Base-by-base conservation (phyloP, 1,284 basidiomycete genomes). In the Boletellus sp. region DNA sequence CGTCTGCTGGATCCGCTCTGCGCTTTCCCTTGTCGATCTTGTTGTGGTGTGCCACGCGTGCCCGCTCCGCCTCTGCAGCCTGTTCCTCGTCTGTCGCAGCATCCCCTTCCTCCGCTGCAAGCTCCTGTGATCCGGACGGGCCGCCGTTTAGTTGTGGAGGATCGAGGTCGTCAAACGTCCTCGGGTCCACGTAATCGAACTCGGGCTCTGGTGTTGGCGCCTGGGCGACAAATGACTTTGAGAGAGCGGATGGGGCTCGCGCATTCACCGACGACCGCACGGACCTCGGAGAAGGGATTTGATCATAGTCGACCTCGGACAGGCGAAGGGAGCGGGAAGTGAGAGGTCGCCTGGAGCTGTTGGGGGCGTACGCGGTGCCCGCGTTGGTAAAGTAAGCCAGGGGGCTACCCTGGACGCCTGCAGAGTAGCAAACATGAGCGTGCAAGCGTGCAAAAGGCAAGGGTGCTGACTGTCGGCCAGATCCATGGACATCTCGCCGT, bases 401-500 rank as follows among this genome's bases (percentile, higher is more conserved):
- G 16, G 81, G 80, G 53, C 74, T 80, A 65, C 62, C 61, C 57
- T 54, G 58, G 37, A 50, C 49, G 47, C 60, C 49, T 57, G 49
- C 25, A 22, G 21, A 41, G 42, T 16, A 11, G 7, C 14, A 10
- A 21, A 26, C 17, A 36, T 57, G 52, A 63, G 46, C 22, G 7
- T 11, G 45, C 27, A 38, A 14, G 16, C 27, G 29, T 8, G 13
- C 34, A 20, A n/a, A 22, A 21, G 29, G 37, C 16, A 47, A 34
- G 17, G n/a, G 51, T n/a, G n/a, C 69, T 61, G 75, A 73, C 80
- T 74, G 45, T 77, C 73, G 22, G 79, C 82, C 22, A 87, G 54
- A 25, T 83, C 81, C 82, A 89, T 88, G 13, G 79, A 80, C 72
- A 79, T 78, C 57, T 85, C 84, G 4, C 82, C 85, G 50, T 83